These are phyloP conservation scores for Tetracladium maxilliforme DNA, from an alignment of 2,329 filamentous ascomycete species.

Conservation along the genomic window DNA sequence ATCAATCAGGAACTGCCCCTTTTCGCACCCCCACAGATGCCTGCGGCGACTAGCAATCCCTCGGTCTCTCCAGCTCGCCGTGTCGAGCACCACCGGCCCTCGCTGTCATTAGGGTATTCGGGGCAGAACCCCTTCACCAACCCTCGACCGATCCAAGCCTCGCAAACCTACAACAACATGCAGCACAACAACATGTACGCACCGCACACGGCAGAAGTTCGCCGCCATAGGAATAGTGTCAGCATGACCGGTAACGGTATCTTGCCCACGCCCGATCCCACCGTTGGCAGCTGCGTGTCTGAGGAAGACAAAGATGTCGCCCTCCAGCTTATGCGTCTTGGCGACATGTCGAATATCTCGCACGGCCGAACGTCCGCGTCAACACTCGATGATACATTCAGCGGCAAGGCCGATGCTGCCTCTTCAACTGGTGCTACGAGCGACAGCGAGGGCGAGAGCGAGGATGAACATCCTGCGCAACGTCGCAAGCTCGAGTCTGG, in stretches of 20 bases:
- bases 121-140: conserved; percentile 62
- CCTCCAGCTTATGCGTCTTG: conserved; percentile 88
- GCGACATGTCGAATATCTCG: conserved; percentile 85
- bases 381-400: conserved; percentile 85
- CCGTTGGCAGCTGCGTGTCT: conserved; percentile 89
- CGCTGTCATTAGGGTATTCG: not conserved
- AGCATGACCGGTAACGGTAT: conserved; percentile 37
- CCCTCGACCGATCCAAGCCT: conserved; percentile 65
- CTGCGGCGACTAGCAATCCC: conserved; percentile 89
- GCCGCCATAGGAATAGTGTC: conserved; percentile 34
- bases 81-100: conserved; percentile 37
- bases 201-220: conserved; percentile 45
- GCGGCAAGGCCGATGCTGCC: conserved; percentile 70
- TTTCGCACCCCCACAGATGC: conserved; percentile 88
- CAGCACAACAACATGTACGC: conserved; percentile 43
- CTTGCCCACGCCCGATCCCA: conserved; percentile 90
- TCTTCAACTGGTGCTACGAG: conserved; percentile 79
- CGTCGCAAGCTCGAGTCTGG: conserved; percentile 30
- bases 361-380: conserved; percentile 88
- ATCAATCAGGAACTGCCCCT: conserved; percentile 71
- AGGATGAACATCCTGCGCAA: conserved; percentile 42
- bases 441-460: conserved; percentile 57
- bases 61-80: conserved; percentile 87
- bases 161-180: conserved; percentile 55
- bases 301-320: conserved; percentile 91